Evolutionary conservation across 192 early-diverging fungal species (phyloP).

Genomic region (Diversispora eburnea): DNA sequence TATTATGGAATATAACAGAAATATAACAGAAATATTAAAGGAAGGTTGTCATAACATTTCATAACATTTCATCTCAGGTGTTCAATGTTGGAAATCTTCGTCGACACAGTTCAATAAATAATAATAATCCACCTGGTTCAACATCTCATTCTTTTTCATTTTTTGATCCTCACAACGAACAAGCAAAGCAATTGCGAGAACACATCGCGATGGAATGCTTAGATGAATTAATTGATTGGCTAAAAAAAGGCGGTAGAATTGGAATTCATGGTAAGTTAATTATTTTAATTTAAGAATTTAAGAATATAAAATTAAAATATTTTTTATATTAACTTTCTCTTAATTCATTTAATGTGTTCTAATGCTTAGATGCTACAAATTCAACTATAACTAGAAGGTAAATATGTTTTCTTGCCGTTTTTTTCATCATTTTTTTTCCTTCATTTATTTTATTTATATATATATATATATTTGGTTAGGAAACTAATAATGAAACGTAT

Average conservation of each 20-base stretch:
- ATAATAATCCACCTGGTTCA: constrained; percentile 34
- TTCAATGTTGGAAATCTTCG: constrained; percentile 97
- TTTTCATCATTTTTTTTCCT: constrained; percentile 32
- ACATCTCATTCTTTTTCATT: constrained; percentile 77
- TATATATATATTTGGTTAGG: constrained; percentile 40
- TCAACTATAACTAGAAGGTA: constrained; percentile 79
- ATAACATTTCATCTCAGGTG: constrained; percentile 39
- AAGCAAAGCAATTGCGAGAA: constrained; percentile 76
- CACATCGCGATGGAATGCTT: constrained; percentile 86
- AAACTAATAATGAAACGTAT: constrained; percentile 56
- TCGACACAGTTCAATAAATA: constrained; percentile 54
- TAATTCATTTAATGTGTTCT: constrained; percentile 33
- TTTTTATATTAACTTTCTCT: constrained; percentile 5
- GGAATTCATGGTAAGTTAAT: constrained; percentile 61
- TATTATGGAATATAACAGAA: no score
- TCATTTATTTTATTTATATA: constrained; percentile 36
- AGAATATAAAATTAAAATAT: background rate
- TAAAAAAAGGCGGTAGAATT: constrained; percentile 81
- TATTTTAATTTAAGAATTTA: background rate
- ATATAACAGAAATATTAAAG: no score
- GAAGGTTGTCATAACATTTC: no score
- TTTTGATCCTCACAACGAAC: constrained; percentile 86
- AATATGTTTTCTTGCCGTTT: constrained; percentile 34
- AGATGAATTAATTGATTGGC: constrained; percentile 88
- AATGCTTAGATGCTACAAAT: constrained; percentile 82